Evolutionary conservation across 2,329 filamentous ascomycete species (phyloP).

Genomic region (Aureobasidium zeae): DNA sequence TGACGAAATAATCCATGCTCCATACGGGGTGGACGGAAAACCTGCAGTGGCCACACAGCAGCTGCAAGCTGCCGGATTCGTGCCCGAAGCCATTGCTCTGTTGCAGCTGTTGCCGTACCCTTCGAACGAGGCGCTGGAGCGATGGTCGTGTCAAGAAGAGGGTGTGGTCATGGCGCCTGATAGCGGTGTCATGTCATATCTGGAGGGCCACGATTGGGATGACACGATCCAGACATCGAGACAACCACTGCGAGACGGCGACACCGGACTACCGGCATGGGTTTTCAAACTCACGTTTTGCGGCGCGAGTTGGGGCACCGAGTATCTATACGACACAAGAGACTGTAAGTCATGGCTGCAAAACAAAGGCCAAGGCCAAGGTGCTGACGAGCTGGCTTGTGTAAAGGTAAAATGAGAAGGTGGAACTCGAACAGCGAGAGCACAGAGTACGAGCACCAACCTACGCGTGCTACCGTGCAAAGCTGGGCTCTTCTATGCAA

Average conservation of each 20-base stretch:
- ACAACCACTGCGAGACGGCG: constrained; percentile 10
- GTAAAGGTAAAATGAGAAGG: constrained; percentile 4
- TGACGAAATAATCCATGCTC: constrained; percentile 12
- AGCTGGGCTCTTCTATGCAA: neutral
- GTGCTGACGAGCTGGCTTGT: neutral
- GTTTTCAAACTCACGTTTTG: constrained; percentile 14
- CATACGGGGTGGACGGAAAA: constrained; percentile 6
- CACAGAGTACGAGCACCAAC: constrained; percentile 12
- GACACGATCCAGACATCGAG: constrained; percentile 7
- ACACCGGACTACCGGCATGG: constrained; percentile 13
- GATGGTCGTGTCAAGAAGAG: constrained; percentile 9
- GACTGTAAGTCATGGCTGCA: neutral
- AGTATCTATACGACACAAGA: constrained; percentile 15
- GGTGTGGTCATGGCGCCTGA: constrained; percentile 14
- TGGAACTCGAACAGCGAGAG: constrained; percentile 7
- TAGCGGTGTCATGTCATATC: constrained; percentile 14
- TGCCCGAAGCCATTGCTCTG: constrained; percentile 9
- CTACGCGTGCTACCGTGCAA: neutral
- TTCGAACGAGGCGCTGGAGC: constrained; percentile 7
- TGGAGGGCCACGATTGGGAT: constrained; percentile 11
- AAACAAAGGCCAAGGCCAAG: neutral
- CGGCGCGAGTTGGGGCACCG: constrained; percentile 5
- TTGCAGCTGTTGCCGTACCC: constrained; percentile 14
- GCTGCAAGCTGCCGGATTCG: constrained; percentile 2
- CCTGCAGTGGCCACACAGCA: constrained; percentile 3